Percentiles rank a stretch among this genome's conserved stretches.
These are phyloP conservation scores for Yamagishiella unicocca DNA, from an alignment of 139 green algal genomes.

Conservation along the genomic window DNA sequence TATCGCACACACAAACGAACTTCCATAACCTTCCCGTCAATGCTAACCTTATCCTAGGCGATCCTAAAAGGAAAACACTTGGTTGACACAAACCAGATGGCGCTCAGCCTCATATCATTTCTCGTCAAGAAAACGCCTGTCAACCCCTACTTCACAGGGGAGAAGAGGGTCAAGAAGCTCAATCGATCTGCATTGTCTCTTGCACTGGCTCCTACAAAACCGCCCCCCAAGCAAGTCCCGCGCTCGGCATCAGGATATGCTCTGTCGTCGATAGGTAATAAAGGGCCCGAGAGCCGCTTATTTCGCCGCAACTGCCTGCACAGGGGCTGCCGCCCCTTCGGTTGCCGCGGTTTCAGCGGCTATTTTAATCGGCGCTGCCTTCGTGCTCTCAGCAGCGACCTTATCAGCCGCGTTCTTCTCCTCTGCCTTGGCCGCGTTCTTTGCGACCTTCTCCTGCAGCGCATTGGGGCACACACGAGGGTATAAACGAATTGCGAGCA, in stretches of 20 bases:
- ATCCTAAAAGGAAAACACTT: background rate
- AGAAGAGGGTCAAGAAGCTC: background rate
- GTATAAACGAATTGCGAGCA: background rate
- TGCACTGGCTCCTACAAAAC: background rate
- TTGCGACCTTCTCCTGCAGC: conserved; percentile 26
- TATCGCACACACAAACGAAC: background rate
- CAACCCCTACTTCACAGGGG: conserved; percentile 1
- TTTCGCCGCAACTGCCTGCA: background rate
- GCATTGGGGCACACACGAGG: background rate
- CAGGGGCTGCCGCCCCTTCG: background rate
- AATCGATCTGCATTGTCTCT: background rate
- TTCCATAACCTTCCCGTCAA: background rate
- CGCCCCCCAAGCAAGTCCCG: background rate
- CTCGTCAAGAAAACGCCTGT: background rate
- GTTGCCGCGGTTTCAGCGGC: background rate
- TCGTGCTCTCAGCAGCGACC: background rate
- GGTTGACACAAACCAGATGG: background rate
- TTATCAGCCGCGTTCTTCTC: conserved; percentile 16
- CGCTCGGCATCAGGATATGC: background rate
- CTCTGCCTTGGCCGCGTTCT: background rate
- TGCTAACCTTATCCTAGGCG: background rate
- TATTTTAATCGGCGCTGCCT: background rate
- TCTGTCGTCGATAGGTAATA: background rate
- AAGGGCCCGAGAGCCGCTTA: background rate
- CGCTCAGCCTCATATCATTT: no score